phyloP scores from a whole-genome alignment of 805 yeast species.

The Wickerhamiella sergipiensis region DNA sequence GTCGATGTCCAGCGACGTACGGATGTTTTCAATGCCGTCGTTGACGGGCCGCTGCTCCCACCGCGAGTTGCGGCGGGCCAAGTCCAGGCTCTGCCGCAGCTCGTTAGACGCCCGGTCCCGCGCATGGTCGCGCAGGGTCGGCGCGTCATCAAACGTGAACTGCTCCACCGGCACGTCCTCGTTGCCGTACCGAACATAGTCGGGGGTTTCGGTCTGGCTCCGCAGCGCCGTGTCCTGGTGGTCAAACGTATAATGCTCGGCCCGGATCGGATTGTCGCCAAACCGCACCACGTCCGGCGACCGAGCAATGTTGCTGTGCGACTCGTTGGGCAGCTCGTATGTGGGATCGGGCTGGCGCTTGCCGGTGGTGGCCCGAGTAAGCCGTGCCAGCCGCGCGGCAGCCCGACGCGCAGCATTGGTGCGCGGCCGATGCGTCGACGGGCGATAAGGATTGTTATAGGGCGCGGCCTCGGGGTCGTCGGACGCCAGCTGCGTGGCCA shows the following conservation, averaged over 20 bases:
- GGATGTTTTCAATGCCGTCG: slow-evolving; percentile 12
- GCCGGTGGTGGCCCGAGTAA: not conserved
- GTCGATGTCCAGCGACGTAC: slow-evolving; percentile 15
- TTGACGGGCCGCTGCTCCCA: slow-evolving; percentile 17
- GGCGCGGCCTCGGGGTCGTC: slow-evolving; percentile 20
- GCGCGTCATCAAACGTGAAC: not conserved
- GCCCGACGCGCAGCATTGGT: not conserved
- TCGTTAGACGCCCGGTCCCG: slow-evolving; percentile 8
- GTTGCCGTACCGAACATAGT: not conserved
- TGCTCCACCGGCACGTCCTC: not conserved
- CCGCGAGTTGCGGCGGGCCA: slow-evolving; percentile 14
- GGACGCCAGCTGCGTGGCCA: slow-evolving; percentile 20
- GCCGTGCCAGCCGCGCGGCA: not conserved
- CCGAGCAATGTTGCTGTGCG: slow-evolving; percentile 13
- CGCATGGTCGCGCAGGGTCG: slow-evolving; percentile 10
- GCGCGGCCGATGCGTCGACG: slow-evolving; percentile 7
- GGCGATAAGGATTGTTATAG: slow-evolving; percentile 19
- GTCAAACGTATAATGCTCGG: slow-evolving; percentile 12
- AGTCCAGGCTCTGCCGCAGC: slow-evolving; percentile 19
- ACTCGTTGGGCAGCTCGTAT: slow-evolving; percentile 13
- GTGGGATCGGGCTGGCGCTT: slow-evolving; percentile 7
- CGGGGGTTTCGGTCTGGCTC: not conserved
- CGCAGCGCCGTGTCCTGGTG: slow-evolving; percentile 5
- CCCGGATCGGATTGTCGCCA: slow-evolving; percentile 9
- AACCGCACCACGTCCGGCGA: slow-evolving; percentile 17